Evolutionary conservation across 441 rosid species (phyloP), one percentile per base, ranked within the genome.

Genomic region (Dalechampia spathulata): DNA sequence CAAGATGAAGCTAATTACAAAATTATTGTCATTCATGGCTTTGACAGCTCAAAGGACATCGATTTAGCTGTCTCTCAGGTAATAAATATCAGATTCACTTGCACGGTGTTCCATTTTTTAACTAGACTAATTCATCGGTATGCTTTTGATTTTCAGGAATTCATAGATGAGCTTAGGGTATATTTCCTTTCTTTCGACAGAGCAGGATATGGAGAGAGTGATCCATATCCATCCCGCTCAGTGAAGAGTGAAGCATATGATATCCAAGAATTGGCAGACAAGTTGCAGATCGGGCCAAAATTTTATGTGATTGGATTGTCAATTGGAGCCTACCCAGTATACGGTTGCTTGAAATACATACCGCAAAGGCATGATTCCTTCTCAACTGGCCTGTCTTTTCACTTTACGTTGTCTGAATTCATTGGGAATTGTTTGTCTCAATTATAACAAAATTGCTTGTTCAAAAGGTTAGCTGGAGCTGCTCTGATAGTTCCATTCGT

Each of bases 171-270:
- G 49, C 57, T 75, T 28, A 74, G 73, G 52, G 64, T 85, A 58
- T 86, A 73, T 57, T 8, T 88, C 41, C 63, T 85, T 61, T 28
- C 46, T 59, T 85, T 78, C 13, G 91, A 88, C 68, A 66, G 91
- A 73, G 85, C 91, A 26, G 91, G 96, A 17, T 85, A 85, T 32
- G 96, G 87, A 43, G 95, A 83, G 36, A 85, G 96, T 22, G 87
- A 88, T 57, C 88, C 79, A 27, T 70, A 80, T 61, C 85, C 90
- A 26, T 65, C 56, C 36, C 83, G 83, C 12, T 62, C 87, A 0
- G 74, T 85, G 53, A 77, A 83, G 69, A 88, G 82, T 23, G 91
- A 85, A 75, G 94, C 90, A 8, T 72, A 51, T 5, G 94, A 88
- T 64, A 82, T 88, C 40, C 72, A 88, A 75, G 89, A 88, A 72